Percentiles rank a stretch among this genome's conserved stretches.
These are phyloP conservation scores for Rutstroemia sp. DNA, from an alignment of 2,329 filamentous ascomycete species.

Conservation along the genomic window DNA sequence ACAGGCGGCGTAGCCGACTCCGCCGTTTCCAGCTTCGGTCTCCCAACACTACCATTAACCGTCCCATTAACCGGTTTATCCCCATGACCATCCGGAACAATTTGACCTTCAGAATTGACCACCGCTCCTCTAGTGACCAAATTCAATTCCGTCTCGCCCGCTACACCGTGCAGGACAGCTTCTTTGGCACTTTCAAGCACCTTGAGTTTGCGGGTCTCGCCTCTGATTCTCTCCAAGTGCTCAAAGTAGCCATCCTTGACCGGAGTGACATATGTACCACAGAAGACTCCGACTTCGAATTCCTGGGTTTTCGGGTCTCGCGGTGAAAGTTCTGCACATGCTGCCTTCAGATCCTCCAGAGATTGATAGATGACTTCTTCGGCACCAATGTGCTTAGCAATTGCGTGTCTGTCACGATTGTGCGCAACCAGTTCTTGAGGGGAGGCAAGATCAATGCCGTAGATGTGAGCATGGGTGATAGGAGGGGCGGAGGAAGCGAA, in stretches of 20 bases:
- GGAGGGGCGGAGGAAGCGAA: slow-evolving; percentile 77
- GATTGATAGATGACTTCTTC: slow-evolving; percentile 72
- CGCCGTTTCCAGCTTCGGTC: slow-evolving; percentile 25
- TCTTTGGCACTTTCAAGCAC: slow-evolving; percentile 56
- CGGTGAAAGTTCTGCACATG: slow-evolving; percentile 66
- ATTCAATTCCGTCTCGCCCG: slow-evolving; percentile 51
- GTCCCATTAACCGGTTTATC: slow-evolving; percentile 14
- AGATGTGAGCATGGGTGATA: slow-evolving; percentile 81
- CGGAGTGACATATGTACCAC: slow-evolving; percentile 75
- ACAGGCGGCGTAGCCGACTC: slow-evolving; percentile 24
- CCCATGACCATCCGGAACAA: slow-evolving; percentile 38
- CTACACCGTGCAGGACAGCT: slow-evolving; percentile 55
- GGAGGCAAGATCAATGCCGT: slow-evolving; percentile 70
- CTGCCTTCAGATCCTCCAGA: slow-evolving; percentile 69
- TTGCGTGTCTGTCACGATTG: slow-evolving; percentile 51
- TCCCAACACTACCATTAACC: slow-evolving; percentile 16
- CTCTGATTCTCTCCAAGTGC: slow-evolving; percentile 64
- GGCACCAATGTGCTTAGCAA: slow-evolving; percentile 62
- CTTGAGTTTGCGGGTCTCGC: slow-evolving; percentile 62
- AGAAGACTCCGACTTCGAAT: slow-evolving; percentile 91
- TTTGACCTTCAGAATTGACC: slow-evolving; percentile 47
- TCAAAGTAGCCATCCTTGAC: slow-evolving; percentile 77
- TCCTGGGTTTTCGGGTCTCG: slow-evolving; percentile 45
- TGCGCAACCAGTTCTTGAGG: slow-evolving; percentile 65
- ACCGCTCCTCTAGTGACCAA: slow-evolving; percentile 56